Percentiles rank a stretch among this genome's conserved stretches.
These are phyloP conservation scores for Conoideocrella luteorostrata DNA, from an alignment of 2,329 filamentous ascomycete genomes.

Conservation along the genomic window DNA sequence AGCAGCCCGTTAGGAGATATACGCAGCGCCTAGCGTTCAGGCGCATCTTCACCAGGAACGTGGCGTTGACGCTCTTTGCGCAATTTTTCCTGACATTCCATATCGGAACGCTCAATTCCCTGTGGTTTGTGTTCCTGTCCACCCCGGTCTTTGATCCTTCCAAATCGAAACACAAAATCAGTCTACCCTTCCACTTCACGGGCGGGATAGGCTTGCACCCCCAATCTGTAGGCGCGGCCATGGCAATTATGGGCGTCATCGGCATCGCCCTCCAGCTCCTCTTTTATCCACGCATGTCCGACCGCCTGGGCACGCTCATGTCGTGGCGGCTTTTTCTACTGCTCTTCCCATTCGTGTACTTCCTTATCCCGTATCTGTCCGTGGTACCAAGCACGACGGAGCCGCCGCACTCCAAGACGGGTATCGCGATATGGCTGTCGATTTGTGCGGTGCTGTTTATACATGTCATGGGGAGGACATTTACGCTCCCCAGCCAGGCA, in stretches of 20 bases:
- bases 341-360: constrained; percentile 65
- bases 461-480: constrained; percentile 62
- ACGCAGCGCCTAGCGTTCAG: constrained; percentile 44
- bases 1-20: constrained; percentile 27
- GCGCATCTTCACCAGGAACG: constrained; percentile 49
- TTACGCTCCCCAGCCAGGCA: constrained; percentile 42
- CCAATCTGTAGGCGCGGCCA: constrained; percentile 66
- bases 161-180: constrained; percentile 22
- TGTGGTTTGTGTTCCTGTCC: constrained; percentile 72
- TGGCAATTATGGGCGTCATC: constrained; percentile 68
- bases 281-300: constrained; percentile 62
- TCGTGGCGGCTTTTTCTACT: constrained; percentile 64
- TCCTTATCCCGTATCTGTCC: constrained; percentile 63
- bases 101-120: constrained; percentile 67
- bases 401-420: constrained; percentile 43
- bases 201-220: constrained; percentile 72
- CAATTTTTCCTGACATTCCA: constrained; percentile 68
- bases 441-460: constrained; percentile 56
- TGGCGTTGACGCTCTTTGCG: constrained; percentile 49
- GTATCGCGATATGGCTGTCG: constrained; percentile 55
- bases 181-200: constrained; percentile 56
- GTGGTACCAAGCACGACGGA: constrained; percentile 52
- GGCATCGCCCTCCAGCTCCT: constrained; percentile 59
- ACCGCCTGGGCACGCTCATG: constrained; percentile 58
- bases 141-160: constrained; percentile 53